A percentile compares a stretch with the other conserved stretches of the same genome.
These are phyloP conservation scores for Fusarium hainanense DNA, from an alignment of 2,329 filamentous ascomycete species.

Conservation along the genomic window DNA sequence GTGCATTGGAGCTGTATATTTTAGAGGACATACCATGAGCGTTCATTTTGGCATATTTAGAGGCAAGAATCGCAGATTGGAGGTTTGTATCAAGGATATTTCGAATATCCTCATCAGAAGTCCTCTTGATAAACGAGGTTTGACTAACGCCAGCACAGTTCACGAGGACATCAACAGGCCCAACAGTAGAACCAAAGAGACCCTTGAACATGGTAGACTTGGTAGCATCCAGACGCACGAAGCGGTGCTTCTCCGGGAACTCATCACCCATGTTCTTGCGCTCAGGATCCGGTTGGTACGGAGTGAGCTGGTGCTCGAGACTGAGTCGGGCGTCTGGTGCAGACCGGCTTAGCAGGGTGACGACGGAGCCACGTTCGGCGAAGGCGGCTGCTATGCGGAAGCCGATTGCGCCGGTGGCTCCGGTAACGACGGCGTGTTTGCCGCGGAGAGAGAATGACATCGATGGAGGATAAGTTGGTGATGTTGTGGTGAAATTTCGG, in stretches of 20 bases:
- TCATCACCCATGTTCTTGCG: not conserved
- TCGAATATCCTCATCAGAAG: slow-evolving; percentile 62
- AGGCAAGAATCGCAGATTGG: slow-evolving; percentile 70
- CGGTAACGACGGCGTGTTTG: slow-evolving; percentile 71
- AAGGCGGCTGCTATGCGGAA: slow-evolving; percentile 74
- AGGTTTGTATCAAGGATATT: slow-evolving; percentile 77
- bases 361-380: slow-evolving; percentile 67
- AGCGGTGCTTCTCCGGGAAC: slow-evolving; percentile 47
- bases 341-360: slow-evolving; percentile 71
- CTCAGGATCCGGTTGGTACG: slow-evolving; percentile 33
- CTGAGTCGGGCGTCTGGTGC: slow-evolving; percentile 58
- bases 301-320: slow-evolving; percentile 49
- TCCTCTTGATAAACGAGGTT: slow-evolving; percentile 69
- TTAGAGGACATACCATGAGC: slow-evolving; percentile 46
- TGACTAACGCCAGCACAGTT: slow-evolving; percentile 84
- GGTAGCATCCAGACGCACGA: slow-evolving; percentile 51
- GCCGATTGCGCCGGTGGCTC: slow-evolving; percentile 78
- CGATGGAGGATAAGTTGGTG: slow-evolving; percentile 2
- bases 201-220: slow-evolving; percentile 46
- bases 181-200: slow-evolving; percentile 48
- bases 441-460: slow-evolving; percentile 55
- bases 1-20: not conserved
- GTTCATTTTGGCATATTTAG: slow-evolving; percentile 58
- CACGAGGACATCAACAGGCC: slow-evolving; percentile 69
- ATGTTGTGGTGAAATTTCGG: slow-evolving; percentile 15